A percentile compares a stretch with the other conserved stretches of the same genome.
Conservation (phyloP, 768 basidiomycete species). For the Boletus eberwhitei region DNA sequence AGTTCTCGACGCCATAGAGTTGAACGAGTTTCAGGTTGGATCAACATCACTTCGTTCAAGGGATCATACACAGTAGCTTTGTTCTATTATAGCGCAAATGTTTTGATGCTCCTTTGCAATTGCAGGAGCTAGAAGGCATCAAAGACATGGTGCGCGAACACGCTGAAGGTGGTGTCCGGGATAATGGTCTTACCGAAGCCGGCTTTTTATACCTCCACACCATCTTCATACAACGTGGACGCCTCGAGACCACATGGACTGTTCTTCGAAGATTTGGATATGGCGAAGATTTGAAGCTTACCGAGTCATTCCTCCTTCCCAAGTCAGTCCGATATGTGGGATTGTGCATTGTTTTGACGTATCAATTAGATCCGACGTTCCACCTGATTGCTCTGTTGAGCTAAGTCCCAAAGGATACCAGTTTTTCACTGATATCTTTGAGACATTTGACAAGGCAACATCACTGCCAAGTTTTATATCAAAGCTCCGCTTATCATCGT, state of each 20-base stretch:
- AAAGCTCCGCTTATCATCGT: conserved; percentile 1
- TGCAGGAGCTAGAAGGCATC: conserved; percentile 95
- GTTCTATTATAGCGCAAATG: conserved; percentile 70
- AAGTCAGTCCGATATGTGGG: conserved; percentile 54
- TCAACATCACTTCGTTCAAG: not conserved
- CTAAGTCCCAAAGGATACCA: conserved; percentile 91
- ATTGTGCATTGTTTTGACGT: conserved; percentile 9
- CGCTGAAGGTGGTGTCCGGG: conserved; percentile 69
- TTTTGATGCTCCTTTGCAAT: conserved; percentile 88
- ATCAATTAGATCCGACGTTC: conserved; percentile 78
- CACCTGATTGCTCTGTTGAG: conserved; percentile 92
- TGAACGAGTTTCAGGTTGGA: conserved; percentile 93
- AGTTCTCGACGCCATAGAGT: conserved; percentile 80
- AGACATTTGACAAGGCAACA: conserved; percentile 85
- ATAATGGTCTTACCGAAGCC: conserved; percentile 82
- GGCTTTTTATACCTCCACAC: conserved; percentile 96
- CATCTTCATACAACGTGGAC: conserved; percentile 92
- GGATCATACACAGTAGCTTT: not conserved
- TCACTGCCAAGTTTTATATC: not conserved
- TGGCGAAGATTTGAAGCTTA: conserved; percentile 87
- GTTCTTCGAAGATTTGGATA: conserved; percentile 94
- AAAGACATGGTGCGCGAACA: conserved; percentile 84
- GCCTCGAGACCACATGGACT: conserved; percentile 97
- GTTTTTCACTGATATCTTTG: conserved; percentile 96
- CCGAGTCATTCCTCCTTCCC: conserved; percentile 83